Evolutionary conservation across 78 protist genomes (phyloP).

Genomic region (Dictyostelium firmibasis): DNA sequence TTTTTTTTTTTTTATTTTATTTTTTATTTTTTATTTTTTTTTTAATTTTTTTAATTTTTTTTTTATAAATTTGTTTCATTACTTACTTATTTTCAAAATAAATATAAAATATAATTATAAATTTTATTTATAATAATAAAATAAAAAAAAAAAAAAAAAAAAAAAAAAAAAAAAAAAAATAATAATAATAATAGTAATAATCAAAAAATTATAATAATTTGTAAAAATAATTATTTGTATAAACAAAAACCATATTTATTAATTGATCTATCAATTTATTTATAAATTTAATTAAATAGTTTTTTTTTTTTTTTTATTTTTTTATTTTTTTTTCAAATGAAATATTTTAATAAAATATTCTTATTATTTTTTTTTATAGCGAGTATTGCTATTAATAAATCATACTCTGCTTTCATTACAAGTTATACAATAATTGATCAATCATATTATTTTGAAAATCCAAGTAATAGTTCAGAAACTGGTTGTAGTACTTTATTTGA

Average conservation of each 20-base stretch:
- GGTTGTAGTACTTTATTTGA: background rate
- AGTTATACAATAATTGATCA: background rate
- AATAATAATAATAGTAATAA: too few species aligned
- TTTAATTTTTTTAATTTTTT: too few species aligned
- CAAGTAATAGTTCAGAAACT: background rate
- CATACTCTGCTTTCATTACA: background rate
- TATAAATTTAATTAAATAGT: background rate
- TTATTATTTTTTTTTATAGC: background rate
- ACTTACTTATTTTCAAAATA: background rate
- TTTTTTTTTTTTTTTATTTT: too few species aligned
- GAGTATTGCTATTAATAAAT: background rate
- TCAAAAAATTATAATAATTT: too few species aligned
- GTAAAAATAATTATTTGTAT: background rate
- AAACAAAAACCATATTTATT: background rate
- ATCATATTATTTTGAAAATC: background rate
- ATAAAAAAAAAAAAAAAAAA: too few species aligned
- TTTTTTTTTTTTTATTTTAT: too few species aligned
- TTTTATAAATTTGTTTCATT: background rate
- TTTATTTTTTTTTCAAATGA: background rate
- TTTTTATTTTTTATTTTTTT: too few species aligned
- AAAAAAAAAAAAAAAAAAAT: too few species aligned
- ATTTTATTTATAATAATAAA: too few species aligned
- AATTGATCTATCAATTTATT: background rate
- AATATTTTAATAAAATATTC: background rate
- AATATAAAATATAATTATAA: too few species aligned